Evolutionary conservation across 2,329 filamentous ascomycete genomes (phyloP), one percentile per base, ranked within the genome.

Genomic region (Gliomastix tumulicola): DNA sequence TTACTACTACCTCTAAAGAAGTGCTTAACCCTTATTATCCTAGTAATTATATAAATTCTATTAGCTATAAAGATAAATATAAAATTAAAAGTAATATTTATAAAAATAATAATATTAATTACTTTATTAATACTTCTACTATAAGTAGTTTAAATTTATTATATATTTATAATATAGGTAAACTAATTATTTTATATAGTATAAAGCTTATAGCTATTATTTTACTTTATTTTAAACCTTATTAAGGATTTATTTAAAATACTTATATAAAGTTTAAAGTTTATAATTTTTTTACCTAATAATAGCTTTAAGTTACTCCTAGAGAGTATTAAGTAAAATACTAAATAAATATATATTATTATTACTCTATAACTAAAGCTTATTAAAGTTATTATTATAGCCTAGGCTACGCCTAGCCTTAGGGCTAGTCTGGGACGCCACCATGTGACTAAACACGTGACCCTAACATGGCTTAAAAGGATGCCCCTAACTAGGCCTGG

Each of bases 381-480:
- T 25, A 25, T 17, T 35, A 23, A 35, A 27, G 25, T 28, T 23
- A 19, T 21, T 36, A 30, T 28, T 36, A 30, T 36, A 31, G 16
- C 30, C 11, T 36, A 36, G 7, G n/a, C 15, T 21, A 7, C 28
- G 16, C 16, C 7, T 36, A 36, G 13, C 16, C 9, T 17, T 31
- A 11, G 8, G 9, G 16, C 9, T 31, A 31, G 16, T 31, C 16
- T n/a, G n/a, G n/a, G n/a, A n/a, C n/a, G n/a, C n/a, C n/a, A n/a
- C n/a, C n/a, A n/a, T n/a, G n/a, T n/a, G n/a, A n/a, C n/a, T n/a
- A n/a, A n/a, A n/a, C n/a, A n/a, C n/a, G n/a, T 25, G n/a, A 25
- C 22, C 22, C 22, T 25, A 25, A 25, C 22, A 9, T 25, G n/a
- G 9, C 22, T n/a, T 25, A 25, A n/a, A 25, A n/a, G n/a, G n/a